Base-by-base conservation (phyloP, 108 stramenopile species). In the Pseudonitzschia multiseries region DNA sequence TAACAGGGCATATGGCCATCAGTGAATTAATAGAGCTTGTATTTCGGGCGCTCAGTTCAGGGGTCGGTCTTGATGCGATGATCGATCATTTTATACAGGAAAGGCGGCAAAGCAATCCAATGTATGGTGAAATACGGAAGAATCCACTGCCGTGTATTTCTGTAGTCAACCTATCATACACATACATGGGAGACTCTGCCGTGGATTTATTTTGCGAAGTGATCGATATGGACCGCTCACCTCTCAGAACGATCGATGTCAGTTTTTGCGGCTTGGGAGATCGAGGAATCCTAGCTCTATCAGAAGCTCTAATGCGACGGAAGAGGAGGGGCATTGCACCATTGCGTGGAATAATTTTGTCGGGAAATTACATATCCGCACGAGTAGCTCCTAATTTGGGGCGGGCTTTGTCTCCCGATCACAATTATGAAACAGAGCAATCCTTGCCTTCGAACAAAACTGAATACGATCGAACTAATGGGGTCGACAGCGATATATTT, bases 161-260 rank as follows among this genome's bases (percentile, higher is more conserved):
- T 2, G 89, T 87, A 4, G 73, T 94, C 31, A 92, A 90, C 69
- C 69, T 94, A 1, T 94, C 93, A 9, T 92, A 82, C 66, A 89
- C 93, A 8, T 81, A 90, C 44, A 85, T 94, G 65, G 93, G 93
- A 21, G 85, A 90, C 63, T 33, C 69, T 28, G 81, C 90, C 28
- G 78, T 94, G 57, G 93, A 94, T 33, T 60, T 84, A 21, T 73
- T 91, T 31, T 78, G 81, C 50, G 83, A 90, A 63, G 76, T 89
- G 21, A 56, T 94, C 12, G 79, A 73, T 46, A 71, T 71, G 51
- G 81, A 86, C 36, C 77, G 73, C 27, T 69, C 86, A 8, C 22
- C 61, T 26, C 77, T 94, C 57, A 88, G 85, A 64, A 86, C 89
- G 22, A 75, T 94, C 14, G 93, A 94, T 69, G 64, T 94, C 28